These are phyloP conservation scores for Melaleuca alternifolia DNA, from an alignment of 345 rosid genomes.

Conservation along the genomic window DNA sequence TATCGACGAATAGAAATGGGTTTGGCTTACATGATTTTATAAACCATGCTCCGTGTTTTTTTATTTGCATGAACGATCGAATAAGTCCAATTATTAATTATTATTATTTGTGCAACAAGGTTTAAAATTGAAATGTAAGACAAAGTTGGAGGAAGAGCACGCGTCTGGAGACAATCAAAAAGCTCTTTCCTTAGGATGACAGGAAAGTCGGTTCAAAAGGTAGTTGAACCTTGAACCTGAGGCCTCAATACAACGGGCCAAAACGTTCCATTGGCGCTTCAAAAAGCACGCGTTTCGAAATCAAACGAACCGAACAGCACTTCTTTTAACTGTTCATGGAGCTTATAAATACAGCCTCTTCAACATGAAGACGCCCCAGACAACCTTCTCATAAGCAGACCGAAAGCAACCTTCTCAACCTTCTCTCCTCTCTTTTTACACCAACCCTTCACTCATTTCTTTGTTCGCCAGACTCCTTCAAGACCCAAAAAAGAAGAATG, in stretches of 20 bases:
- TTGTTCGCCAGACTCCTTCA: not conserved
- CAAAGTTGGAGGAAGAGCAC: not conserved
- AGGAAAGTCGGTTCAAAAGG: not conserved
- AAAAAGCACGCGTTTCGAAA: too few species aligned
- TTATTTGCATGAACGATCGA: fast-evolving
- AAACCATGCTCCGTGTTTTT: not conserved
- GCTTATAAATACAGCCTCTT: too few species aligned
- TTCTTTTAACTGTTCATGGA: too few species aligned
- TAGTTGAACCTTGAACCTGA: too few species aligned
- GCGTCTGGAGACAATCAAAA: not conserved
- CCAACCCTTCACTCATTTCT: not conserved
- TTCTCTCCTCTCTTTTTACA: conserved; percentile 2
- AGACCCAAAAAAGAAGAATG: conserved; percentile 3
- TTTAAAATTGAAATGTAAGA: not conserved
- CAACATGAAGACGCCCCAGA: too few species aligned
- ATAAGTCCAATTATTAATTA: not conserved
- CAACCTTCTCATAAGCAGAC: too few species aligned
- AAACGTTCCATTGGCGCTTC: too few species aligned
- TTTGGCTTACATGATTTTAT: not conserved
- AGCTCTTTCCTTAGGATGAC: not conserved
- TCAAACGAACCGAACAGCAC: too few species aligned
- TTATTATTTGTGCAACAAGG: fast-evolving
- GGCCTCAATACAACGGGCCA: too few species aligned
- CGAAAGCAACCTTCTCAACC: too few species aligned
- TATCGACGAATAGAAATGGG: not conserved